Base-by-base conservation (phyloP, 192 early-diverging fungal species). In the Spinellus fusiger region DNA sequence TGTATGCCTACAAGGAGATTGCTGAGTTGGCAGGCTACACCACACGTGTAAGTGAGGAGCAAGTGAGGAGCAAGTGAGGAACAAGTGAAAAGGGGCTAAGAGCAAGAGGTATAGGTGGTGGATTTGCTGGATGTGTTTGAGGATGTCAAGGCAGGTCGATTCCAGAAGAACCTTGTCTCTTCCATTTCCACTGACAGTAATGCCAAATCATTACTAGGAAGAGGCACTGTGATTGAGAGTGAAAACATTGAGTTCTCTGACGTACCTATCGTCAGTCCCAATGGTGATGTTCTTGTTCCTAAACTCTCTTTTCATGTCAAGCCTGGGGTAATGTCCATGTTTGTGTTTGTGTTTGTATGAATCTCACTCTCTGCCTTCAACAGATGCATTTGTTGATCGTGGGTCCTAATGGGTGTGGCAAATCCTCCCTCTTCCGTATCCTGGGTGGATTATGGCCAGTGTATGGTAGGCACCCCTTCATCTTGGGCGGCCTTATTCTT, bases 391-490 rank as follows among this genome's bases (percentile, higher is more conserved):
- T 95, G 35, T 77, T 98, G 66, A 93, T 97, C 66, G 84, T 92
- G 28, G 96, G 95, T 1, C 94, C 94, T 55, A 98, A 97, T 70
- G 95, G 96, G 7, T 90, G 89, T 56, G 95, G 95, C 54, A 95
- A 95, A 76, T 88, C 88, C 22, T 93, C 92, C 40, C 76, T 98
- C 68, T 95, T 98, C 82, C 93, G 95, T 55, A 94, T 99, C 59
- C 78, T 99, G 6, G 93, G 91, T 54, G 93, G 92, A 0, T 80
- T 99, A 56, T 99, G 95, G 97, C 94, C 95, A 20, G 86, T 93
- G 18, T 98, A 92, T 76, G 93, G 89, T 82, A 69, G 54, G 54
- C 34, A 49, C 25, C 26, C 1, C 26, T 10, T 33, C 12, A 31
- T 4, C 22, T 38, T 34, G 34, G 15, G 32, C 20, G 59, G 10